Evolutionary conservation across 2,329 filamentous ascomycete genomes (phyloP), one percentile per base, ranked within the genome.

Genomic region (Lecanoromycetidae sp.): DNA sequence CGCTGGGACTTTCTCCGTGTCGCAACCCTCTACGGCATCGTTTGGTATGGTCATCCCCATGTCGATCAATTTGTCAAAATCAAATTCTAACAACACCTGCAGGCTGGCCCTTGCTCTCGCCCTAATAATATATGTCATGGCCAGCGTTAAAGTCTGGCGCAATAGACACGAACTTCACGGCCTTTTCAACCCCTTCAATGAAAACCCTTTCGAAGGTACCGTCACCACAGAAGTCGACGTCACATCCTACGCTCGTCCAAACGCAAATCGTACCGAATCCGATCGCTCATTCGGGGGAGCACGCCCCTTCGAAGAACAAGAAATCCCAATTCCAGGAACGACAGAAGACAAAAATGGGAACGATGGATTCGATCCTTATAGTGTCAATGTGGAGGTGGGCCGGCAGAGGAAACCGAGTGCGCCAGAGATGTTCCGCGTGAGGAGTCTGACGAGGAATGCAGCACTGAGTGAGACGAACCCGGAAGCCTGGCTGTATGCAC

Each of bases 1-100:
- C 64, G 75, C 4, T 87, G 80, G 75, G 80, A 85, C 49, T 74
- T 80, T 48, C 77, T 84, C 61, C 80, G 85, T 34, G 78, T 91
- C 48, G 3, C 75, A 77, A 30, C 90, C 88, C 60, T 91, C 88
- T 52, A 52, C 39, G 48, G 43, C 23, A 46, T 49, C n/a, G 50
- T 50, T 19, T 55, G 53, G 53, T 53, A 43, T 10, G 45, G 39
- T n/a, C n/a, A n/a, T n/a, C n/a, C n/a, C n/a, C n/a, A n/a, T n/a
- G n/a, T n/a, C n/a, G n/a, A 35, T 34, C 27, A 27, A 32, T 17
- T 7, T 9, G 29, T 17, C 29, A 19, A 10, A 22, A 19, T 8
- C 27, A 26, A 15, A 8, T 25, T 17, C 4, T n/a, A 12, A 23
- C 9, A 19, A 3, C 5, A 32, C 20, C 7, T 13, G 15, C 23